Conservation (phyloP, 148 eudicot species). For the Vaccinium macrocarpon region DNA sequence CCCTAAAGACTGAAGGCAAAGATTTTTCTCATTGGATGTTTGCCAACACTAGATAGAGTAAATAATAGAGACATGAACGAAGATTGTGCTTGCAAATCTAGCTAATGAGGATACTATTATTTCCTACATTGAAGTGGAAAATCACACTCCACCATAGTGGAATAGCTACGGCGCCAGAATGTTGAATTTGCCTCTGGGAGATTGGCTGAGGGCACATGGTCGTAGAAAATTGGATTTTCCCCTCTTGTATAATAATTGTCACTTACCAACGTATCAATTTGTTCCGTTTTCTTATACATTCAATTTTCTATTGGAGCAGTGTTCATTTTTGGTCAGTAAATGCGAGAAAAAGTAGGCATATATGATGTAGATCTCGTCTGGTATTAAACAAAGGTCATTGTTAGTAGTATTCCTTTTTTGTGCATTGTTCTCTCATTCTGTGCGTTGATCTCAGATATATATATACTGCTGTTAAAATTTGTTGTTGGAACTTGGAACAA, state of each 20-base stretch:
- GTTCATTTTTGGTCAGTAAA: background rate
- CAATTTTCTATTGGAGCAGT: background rate
- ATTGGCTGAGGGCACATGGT: constrained; percentile 18
- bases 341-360: background rate
- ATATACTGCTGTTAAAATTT: background rate
- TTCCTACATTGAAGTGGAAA: background rate
- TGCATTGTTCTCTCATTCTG: background rate
- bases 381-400: background rate
- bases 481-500: background rate
- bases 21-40: background rate
- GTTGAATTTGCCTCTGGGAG: constrained; percentile 7
- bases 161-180: background rate
- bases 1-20: background rate
- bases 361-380: background rate
- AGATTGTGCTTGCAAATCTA: background rate
- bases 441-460: background rate
- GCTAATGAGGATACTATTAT: constrained; percentile 9
- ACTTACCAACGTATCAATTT: background rate
- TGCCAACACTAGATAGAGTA: background rate
- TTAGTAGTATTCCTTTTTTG: background rate
- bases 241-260: background rate
- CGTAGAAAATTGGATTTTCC: background rate
- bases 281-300: background rate
- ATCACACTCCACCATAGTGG: background rate
- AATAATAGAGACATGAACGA: background rate